Base-by-base conservation (phyloP, 1,284 basidiomycete genomes). In the Cerrena zonata region DNA sequence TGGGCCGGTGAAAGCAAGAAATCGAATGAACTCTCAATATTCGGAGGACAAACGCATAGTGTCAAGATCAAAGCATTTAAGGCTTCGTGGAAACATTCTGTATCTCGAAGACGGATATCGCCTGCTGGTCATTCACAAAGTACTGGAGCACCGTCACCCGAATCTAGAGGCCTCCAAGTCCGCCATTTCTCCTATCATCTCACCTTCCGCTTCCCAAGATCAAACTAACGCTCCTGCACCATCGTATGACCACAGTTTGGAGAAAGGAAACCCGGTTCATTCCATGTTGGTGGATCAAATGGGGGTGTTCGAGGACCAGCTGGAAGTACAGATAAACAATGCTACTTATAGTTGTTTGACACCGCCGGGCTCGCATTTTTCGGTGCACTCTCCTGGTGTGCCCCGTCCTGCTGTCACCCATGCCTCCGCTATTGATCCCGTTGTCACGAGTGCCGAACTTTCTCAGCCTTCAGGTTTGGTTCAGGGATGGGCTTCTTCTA, bases 11-110 rank as follows among this genome's bases (percentile, higher is more conserved):
- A 61, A 10, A 65, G 66, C 23, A 71, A 73, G 21, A 65, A 65
- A 47, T 73, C 77, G 46, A 84, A 88, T 60, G 85, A 87, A 59
- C 69, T 88, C 22, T 77, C 79, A 3, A 84, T 88, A 38, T 86
- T 88, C 63, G 79, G 82, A 52, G 84, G 84, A n/a, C 77, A 78
- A 55, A 84, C 79, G 10, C 78, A 82, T 54, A 81, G 77, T 0
- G 69, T 86, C 13, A 70, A 69, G 2, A 79, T 73, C 0, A 79
- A 77, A 52, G 61, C 58, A 1, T 48, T 59, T 19, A 58, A 58
- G 15, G 47, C 51, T 0, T 61, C 55, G 45, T 52, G 19, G 23
- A 36, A 45, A 18, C 56, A 53, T 21, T 55, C 56, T 4, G 48
- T 45, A 13, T 55, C 56, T 19, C 50, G 49, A 0, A 56, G 49